These are phyloP conservation scores for Septoria linicola DNA, from an alignment of 2,329 filamentous ascomycete genomes.

Conservation along the genomic window DNA sequence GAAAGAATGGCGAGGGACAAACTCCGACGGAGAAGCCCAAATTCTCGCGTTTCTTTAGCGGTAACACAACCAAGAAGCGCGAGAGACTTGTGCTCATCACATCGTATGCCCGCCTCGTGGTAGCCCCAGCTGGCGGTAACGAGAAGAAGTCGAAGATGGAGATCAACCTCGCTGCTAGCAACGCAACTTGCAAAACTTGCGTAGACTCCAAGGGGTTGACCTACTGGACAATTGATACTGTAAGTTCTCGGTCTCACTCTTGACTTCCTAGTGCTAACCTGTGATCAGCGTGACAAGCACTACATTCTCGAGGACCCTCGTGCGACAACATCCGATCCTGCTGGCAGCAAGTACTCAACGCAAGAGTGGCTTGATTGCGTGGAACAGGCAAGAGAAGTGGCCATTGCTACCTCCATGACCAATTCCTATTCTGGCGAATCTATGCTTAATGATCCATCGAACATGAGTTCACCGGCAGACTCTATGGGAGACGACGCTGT, in stretches of 20 bases:
- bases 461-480: constrained; percentile 73
- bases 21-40: constrained; percentile 63
- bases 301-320: constrained; percentile 95
- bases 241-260: constrained; percentile 53
- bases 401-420: constrained; percentile 62
- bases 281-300: constrained; percentile 73
- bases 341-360: constrained; percentile 65
- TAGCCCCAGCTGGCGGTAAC: constrained; percentile 87
- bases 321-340: constrained; percentile 61
- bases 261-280: not conserved
- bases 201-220: constrained; percentile 83
- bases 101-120: constrained; percentile 81
- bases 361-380: constrained; percentile 92
- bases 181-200: constrained; percentile 75
- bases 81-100: constrained; percentile 94
- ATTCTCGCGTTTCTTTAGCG: constrained; percentile 88
- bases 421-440: constrained; percentile 62
- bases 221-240: constrained; percentile 88
- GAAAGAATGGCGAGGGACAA: constrained; percentile 67
- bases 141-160: constrained; percentile 95
- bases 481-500: constrained; percentile 61
- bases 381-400: constrained; percentile 82
- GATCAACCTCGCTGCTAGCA: constrained; percentile 74
- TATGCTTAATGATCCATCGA: constrained; percentile 46
- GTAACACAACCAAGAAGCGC: constrained; percentile 85